Evolutionary conservation across 163 green algal species (phyloP), one percentile per base, ranked within the genome.

Genomic region (Prototheca stagnorum): DNA sequence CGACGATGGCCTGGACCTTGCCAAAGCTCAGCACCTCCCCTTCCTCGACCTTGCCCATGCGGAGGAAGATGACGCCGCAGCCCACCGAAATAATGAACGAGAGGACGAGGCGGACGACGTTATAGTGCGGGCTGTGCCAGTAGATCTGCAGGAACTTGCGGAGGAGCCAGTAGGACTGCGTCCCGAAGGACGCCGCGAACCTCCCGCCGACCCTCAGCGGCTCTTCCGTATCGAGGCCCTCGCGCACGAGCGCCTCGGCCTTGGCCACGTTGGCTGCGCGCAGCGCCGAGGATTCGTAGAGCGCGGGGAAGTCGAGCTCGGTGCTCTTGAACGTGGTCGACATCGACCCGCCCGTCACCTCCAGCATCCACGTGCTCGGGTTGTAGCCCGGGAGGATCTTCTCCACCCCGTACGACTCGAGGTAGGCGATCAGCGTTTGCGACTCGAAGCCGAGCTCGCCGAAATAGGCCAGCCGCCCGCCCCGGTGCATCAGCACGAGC

Each of bases 311-410:
- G 53, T 73, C 57, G 0, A 44, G 44, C 17, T 42, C 47, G 14
- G 63, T 46, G 35, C n/a, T 50, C 54, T 34, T 45, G 21, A 71
- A 63, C 26, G 57, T 63, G 3, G 57, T 80, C 45, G 53, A 54
- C 56, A 68, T 78, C 28, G 61, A 71, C 6, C 75, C 78, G 27
- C 78, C 78, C 2, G 78, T 84, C 14, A 85, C 72, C 57, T 92
- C 80, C 34, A 88, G 68, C 62, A 72, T 68, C 51, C 62, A 74
- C 16, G 75, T 92, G 40, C 80, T 74, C 17, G 79, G 79, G 65
- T 92, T 92, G 57, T 81, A 75, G 1, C 75, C 75, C n/a, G 52
- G 25, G 3, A 48, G 49, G 37, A 82, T 62, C 27, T 50, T 45
- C 12, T 59, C 44, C 22, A 80, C 71, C n/a, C 66, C 66, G 31